A percentile compares a stretch with the other conserved stretches of the same genome.
These are phyloP conservation scores for Cladosporium sp. DNA, from an alignment of 2,329 filamentous ascomycete genomes.

Conservation along the genomic window DNA sequence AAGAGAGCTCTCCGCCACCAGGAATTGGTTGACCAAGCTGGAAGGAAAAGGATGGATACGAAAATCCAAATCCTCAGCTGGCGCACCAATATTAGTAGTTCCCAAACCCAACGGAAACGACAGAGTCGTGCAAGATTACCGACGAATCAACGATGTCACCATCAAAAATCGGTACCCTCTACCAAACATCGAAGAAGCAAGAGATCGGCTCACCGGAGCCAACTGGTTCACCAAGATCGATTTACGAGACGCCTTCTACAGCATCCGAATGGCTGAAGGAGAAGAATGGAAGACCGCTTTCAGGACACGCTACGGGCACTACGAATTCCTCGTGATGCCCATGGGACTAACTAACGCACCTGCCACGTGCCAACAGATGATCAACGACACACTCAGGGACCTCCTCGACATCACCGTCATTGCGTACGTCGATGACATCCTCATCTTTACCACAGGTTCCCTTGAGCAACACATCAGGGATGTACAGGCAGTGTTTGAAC, in stretches of 20 bases:
- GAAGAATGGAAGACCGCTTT: constrained; percentile 24
- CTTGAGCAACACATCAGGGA: too few relatives aligned
- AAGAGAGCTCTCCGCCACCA: too few relatives aligned
- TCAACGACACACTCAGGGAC: too few relatives aligned
- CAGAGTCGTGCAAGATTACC: constrained; percentile 25
- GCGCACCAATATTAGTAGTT: too few relatives aligned
- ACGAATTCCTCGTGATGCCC: constrained; percentile 22
- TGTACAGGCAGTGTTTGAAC: too few relatives aligned
- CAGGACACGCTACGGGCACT: constrained; percentile 18
- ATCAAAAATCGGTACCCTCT: constrained; percentile 25
- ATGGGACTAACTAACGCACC: constrained; percentile 24
- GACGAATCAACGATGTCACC: constrained; percentile 23
- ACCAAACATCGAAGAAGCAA: constrained; percentile 20
- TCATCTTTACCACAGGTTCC: constrained; percentile 24
- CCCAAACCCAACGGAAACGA: too few relatives aligned
- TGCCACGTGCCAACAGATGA: too few relatives aligned
- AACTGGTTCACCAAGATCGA: constrained; percentile 22
- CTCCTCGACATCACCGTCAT: too few relatives aligned
- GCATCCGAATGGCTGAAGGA: constrained; percentile 20
- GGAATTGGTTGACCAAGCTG: too few relatives aligned
- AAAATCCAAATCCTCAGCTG: too few relatives aligned
- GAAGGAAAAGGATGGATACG: too few relatives aligned
- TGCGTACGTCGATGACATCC: constrained; percentile 25
- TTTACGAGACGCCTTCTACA: constrained; percentile 21
- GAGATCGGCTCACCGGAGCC: constrained; percentile 16